phyloP scores from a whole-genome alignment of 202 grass and related monocot genomes.

The Bolboschoenoplectus hybrid region DNA sequence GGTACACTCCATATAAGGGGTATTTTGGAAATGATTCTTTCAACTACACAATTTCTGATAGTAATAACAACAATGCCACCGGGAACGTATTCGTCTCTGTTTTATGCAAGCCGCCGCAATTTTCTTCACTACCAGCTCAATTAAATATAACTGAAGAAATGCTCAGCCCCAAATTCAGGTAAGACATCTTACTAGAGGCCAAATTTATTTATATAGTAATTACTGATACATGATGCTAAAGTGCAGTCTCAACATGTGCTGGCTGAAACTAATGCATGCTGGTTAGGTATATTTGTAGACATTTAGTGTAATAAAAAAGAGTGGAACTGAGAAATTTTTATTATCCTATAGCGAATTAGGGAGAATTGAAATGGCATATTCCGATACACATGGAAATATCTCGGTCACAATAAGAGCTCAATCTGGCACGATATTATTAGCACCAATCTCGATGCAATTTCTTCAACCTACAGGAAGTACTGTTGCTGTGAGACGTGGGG shows the following conservation, averaged over 20 bases:
- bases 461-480: conserved; percentile 41
- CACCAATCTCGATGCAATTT: conserved; percentile 66
- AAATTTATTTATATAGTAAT: background rate
- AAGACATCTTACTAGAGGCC: conserved; percentile 8
- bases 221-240: background rate
- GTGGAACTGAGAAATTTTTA: background rate
- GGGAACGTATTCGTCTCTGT: conserved; percentile 63
- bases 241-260: background rate
- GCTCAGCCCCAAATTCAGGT: conserved; percentile 69
- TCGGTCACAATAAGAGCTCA: conserved; percentile 67
- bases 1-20: conserved; percentile 73
- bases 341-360: conserved; percentile 56
- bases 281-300: background rate
- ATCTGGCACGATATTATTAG: conserved; percentile 62
- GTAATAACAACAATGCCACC: conserved; percentile 49
- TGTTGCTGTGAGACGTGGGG: conserved; percentile 50
- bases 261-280: background rate
- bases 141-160: conserved; percentile 78
- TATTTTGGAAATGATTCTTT: conserved; percentile 80
- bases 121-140: conserved; percentile 63
- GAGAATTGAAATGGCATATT: conserved; percentile 61
- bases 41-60: conserved; percentile 64
- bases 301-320: background rate
- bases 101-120: conserved; percentile 78
- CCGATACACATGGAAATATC: conserved; percentile 65